Conservation (phyloP, 306 rosid genomes). For the Lithocarpus polystachyus region DNA sequence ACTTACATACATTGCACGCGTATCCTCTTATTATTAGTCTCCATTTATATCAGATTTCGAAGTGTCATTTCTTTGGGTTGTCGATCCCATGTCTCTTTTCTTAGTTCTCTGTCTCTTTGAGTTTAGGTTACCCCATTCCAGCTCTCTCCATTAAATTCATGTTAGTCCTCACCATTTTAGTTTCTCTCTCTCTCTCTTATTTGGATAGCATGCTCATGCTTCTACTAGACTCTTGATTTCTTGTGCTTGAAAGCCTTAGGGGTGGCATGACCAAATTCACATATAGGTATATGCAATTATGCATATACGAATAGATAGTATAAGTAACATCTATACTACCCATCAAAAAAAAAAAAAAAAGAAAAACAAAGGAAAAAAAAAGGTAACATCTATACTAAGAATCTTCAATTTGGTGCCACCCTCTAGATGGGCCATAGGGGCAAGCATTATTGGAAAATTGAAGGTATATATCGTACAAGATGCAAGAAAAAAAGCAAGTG, state of each 20-base stretch:
- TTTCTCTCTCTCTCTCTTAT: neutral
- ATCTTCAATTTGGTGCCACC: constrained; percentile 3
- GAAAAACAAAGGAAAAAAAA: neutral
- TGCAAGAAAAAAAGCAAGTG: neutral
- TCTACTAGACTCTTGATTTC: neutral
- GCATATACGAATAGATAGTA: neutral
- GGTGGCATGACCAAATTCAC: neutral
- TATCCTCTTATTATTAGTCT: neutral
- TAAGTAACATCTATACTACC: neutral
- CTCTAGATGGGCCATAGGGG: neutral
- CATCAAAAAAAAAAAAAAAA: neutral
- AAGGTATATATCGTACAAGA: neutral
- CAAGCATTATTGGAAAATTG: neutral
- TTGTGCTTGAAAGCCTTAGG: neutral
- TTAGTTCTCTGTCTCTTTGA: neutral
- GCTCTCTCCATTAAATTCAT: too few species aligned
- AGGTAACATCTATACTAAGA: neutral
- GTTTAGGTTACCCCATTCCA: constrained; percentile 1
- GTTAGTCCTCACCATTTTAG: neutral
- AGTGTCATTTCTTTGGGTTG: neutral
- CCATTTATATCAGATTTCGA: constrained; percentile 1
- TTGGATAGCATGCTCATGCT: neutral
- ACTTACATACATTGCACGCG: constrained; percentile 20
- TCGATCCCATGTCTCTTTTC: neutral
- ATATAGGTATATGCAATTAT: neutral